phyloP scores from a whole-genome alignment of 139 green algal genomes.

The Picochlorum sp. region DNA sequence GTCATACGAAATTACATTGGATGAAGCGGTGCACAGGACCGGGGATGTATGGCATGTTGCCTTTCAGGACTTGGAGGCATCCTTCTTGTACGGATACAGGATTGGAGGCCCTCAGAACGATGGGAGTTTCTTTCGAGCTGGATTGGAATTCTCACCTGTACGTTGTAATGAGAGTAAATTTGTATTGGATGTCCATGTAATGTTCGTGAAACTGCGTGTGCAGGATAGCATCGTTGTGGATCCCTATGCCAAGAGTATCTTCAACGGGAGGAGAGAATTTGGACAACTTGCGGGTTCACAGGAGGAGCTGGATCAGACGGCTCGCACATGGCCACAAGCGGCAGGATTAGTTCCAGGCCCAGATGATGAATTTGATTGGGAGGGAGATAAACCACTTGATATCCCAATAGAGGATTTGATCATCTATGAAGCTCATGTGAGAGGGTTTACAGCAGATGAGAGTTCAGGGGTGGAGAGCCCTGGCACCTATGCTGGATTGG shows the following conservation, averaged over 20 bases:
- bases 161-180: not conserved
- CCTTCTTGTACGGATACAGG: slow-evolving; percentile 63
- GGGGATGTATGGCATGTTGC: slow-evolving; percentile 80
- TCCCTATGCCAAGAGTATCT: slow-evolving; percentile 73
- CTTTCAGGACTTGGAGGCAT: slow-evolving; percentile 48
- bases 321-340: slow-evolving; percentile 78
- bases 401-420: slow-evolving; percentile 79
- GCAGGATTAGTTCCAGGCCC: slow-evolving; percentile 39
- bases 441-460: slow-evolving; percentile 82
- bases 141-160: slow-evolving; percentile 1
- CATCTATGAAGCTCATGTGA: slow-evolving; percentile 96
- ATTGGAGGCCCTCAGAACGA: slow-evolving; percentile 29
- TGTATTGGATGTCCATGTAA: not conserved
- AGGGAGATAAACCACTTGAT: slow-evolving; percentile 68
- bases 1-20: slow-evolving; percentile 61
- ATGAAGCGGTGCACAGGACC: slow-evolving; percentile 62
- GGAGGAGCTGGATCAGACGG: slow-evolving; percentile 30
- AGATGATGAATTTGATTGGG: slow-evolving; percentile 69
- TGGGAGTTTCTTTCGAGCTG: not conserved
- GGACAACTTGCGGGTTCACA: slow-evolving; percentile 61
- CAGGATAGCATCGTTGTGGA: slow-evolving; percentile 64
- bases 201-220: not conserved
- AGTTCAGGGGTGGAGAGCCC: slow-evolving; percentile 40
- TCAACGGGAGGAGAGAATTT: slow-evolving; percentile 60
- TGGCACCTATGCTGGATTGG: slow-evolving; percentile 81